Evolutionary conservation across 2,329 filamentous ascomycete species (phyloP).

Genomic region (Furcasterigmium furcatum): DNA sequence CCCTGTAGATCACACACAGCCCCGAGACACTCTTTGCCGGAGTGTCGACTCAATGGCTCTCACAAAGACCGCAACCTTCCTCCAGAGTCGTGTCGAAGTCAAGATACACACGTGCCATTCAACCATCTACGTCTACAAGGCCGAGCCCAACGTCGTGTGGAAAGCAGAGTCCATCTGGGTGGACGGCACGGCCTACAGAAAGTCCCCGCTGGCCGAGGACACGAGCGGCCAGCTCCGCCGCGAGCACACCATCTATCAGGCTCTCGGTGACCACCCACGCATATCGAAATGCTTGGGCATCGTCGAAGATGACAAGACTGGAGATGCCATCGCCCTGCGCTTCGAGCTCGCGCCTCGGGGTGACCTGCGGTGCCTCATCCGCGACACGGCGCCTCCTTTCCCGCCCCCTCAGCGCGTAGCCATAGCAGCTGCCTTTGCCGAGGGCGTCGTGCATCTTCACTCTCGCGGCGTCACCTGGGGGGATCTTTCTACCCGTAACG

Average conservation of each 20-base stretch:
- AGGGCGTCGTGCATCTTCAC: neutral
- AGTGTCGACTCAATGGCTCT: too few relatives aligned
- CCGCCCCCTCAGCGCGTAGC: neutral
- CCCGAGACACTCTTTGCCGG: too few relatives aligned
- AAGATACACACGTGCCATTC: too few relatives aligned
- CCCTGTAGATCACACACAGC: too few relatives aligned
- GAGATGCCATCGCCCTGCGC: neutral
- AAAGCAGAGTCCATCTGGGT: neutral
- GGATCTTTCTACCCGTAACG: slow-evolving; percentile 1
- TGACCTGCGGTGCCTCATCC: neutral
- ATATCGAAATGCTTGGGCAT: neutral
- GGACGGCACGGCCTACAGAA: neutral
- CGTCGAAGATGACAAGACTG: neutral
- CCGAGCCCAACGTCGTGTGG: neutral
- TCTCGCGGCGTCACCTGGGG: slow-evolving; percentile 1
- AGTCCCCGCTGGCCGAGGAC: neutral
- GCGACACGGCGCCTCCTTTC: neutral
- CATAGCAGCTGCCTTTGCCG: neutral
- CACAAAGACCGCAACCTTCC: too few relatives aligned
- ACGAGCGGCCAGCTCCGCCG: neutral
- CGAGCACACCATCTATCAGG: neutral
- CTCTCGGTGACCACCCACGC: neutral
- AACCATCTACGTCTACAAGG: neutral
- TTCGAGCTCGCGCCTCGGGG: neutral
- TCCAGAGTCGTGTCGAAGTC: too few relatives aligned